A percentile compares a stretch with the other conserved stretches of the same genome.
These are phyloP conservation scores for Colletotrichum simmondsii DNA, from an alignment of 2,329 filamentous ascomycete species.

Conservation along the genomic window DNA sequence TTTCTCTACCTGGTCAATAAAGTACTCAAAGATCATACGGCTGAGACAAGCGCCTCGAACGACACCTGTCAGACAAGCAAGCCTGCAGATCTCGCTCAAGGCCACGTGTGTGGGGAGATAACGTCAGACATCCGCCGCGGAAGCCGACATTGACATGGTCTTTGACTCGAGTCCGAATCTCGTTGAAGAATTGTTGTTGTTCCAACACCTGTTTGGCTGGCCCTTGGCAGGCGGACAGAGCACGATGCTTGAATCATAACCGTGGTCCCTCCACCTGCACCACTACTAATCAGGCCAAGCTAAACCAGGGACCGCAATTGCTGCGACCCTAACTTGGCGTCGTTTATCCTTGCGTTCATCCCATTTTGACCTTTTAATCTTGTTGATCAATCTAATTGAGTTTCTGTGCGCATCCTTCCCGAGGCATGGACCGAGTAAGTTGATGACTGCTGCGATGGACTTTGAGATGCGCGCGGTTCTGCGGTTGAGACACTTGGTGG, in stretches of 20 bases:
- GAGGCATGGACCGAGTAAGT: background rate
- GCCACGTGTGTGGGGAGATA: background rate
- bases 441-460: background rate
- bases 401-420: background rate
- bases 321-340: background rate
- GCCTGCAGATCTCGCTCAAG: background rate
- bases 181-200: background rate
- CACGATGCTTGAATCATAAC: background rate
- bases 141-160: background rate
- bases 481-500: background rate
- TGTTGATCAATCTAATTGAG: background rate
- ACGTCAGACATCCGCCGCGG: background rate
- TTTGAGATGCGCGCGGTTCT: background rate
- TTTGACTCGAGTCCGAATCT: background rate
- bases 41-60: background rate
- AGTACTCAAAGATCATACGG: background rate
- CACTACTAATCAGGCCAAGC: background rate
- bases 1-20: background rate
- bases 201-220: background rate
- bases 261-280: background rate
- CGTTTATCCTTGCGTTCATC: background rate
- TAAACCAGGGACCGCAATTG: background rate
- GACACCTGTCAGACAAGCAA: background rate
- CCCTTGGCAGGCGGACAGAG: background rate
- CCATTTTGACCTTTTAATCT: background rate